Evolutionary conservation across 805 yeast species (phyloP).

Genomic region (Candida incommunis): DNA sequence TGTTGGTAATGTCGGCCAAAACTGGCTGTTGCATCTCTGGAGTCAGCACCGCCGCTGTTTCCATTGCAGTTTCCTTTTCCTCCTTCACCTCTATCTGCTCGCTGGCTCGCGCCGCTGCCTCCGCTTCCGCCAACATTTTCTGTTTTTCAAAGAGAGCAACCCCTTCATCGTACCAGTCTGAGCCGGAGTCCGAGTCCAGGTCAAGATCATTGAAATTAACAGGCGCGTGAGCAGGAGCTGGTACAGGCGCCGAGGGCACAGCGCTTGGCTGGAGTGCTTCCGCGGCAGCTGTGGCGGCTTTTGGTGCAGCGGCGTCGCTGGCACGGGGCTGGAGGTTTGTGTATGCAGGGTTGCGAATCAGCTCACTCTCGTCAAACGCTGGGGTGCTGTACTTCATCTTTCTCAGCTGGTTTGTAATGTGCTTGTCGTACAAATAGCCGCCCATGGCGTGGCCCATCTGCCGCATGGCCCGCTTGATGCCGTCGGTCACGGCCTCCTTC

Average conservation of each 20-base stretch:
- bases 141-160: no score
- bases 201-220: background rate
- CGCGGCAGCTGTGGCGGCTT: background rate
- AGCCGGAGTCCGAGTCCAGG: background rate
- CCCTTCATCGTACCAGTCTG: background rate
- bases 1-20: background rate
- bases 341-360: background rate
- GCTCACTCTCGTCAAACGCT: background rate
- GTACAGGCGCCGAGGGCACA: background rate
- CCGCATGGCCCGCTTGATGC: slow-evolving; percentile 50
- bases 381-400: slow-evolving; percentile 18
- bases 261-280: background rate
- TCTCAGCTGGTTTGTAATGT: slow-evolving; percentile 32
- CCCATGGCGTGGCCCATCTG: slow-evolving; percentile 57
- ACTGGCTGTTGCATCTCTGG: background rate
- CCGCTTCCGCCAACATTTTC: no score
- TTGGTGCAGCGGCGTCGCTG: background rate
- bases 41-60: no score
- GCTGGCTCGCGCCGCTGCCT: no score
- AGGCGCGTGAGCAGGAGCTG: background rate
- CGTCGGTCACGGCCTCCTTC: slow-evolving; percentile 69
- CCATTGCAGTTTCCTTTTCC: no score
- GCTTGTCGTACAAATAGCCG: slow-evolving; percentile 44
- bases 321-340: no score
- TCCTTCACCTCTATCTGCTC: no score